These are phyloP conservation scores for Biscogniauxia sp. DNA, from an alignment of 2,329 filamentous ascomycete genomes.

Conservation along the genomic window DNA sequence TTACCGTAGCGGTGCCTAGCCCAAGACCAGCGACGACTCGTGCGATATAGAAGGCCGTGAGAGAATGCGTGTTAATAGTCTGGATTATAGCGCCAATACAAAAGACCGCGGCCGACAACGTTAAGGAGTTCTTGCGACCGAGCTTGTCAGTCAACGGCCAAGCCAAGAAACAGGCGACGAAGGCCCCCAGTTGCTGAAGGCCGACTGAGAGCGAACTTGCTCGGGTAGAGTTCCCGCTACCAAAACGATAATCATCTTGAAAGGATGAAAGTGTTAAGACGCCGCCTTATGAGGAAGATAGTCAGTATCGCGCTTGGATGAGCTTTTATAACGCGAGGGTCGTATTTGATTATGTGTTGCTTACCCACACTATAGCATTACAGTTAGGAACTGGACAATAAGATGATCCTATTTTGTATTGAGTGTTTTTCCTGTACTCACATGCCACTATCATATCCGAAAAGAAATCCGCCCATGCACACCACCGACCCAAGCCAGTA, in stretches of 20 bases:
- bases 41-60: slow-evolving; percentile 33
- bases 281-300: slow-evolving; percentile 25
- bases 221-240: slow-evolving; percentile 20
- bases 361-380: slow-evolving; percentile 22
- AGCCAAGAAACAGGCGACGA: slow-evolving; percentile 33
- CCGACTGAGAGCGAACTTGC: slow-evolving; percentile 32
- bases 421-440: slow-evolving; percentile 17
- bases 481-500: slow-evolving; percentile 52
- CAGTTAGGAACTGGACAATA: slow-evolving; percentile 16
- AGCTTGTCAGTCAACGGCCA: slow-evolving; percentile 33
- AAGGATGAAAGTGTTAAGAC: slow-evolving; percentile 32
- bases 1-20: slow-evolving; percentile 33
- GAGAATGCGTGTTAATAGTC: slow-evolving; percentile 40
- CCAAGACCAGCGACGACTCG: slow-evolving; percentile 33
- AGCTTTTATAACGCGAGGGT: background rate
- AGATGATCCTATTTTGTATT: background rate
- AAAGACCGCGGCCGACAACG: slow-evolving; percentile 41
- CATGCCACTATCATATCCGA: slow-evolving; percentile 44
- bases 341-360: slow-evolving; percentile 2
- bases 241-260: slow-evolving; percentile 30
- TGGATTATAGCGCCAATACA: slow-evolving; percentile 43
- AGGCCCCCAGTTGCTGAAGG: slow-evolving; percentile 33
- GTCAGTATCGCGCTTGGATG: slow-evolving; percentile 8
- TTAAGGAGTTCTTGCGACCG: slow-evolving; percentile 30
- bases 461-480: slow-evolving; percentile 49